These are phyloP conservation scores for Hericium coralloides DNA, from an alignment of 768 basidiomycete species.

Conservation along the genomic window DNA sequence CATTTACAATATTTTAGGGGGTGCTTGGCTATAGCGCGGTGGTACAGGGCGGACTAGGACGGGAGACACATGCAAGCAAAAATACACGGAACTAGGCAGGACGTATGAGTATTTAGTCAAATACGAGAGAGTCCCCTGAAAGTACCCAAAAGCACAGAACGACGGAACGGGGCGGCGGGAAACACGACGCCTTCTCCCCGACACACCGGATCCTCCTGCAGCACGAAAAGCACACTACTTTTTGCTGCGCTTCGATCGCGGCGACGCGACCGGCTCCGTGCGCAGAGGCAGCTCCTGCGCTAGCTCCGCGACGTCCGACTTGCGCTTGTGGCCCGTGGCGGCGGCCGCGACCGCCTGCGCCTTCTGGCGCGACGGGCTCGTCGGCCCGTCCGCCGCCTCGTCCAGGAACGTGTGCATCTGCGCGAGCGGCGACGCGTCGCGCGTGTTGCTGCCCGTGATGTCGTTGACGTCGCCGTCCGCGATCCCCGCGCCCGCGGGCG, in stretches of 20 bases:
- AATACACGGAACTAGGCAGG: no score
- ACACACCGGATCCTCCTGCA: no score
- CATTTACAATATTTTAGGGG: no score
- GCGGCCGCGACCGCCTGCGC: conserved; percentile 1
- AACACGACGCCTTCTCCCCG: no score
- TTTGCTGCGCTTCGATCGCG: conserved; percentile 21
- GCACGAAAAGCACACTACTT: conserved; percentile 12
- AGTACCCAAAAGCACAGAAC: no score
- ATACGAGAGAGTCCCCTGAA: no score
- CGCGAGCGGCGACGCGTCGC: background rate
- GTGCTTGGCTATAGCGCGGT: no score
- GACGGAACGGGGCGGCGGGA: no score
- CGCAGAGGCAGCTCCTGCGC: conserved; percentile 6
- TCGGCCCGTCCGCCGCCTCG: conserved; percentile 27
- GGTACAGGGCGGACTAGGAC: no score
- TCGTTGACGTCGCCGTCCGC: conserved; percentile 18
- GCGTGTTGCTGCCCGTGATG: background rate
- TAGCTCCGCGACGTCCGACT: conserved; percentile 21
- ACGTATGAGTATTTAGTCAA: no score
- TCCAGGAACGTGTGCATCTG: conserved; percentile 33
- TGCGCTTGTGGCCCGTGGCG: conserved; percentile 19
- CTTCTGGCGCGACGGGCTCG: background rate
- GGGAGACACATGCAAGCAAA: no score
- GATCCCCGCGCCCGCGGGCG: conserved; percentile 23
- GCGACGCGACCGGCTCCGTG: conserved; percentile 2